Evolutionary conservation across 2,329 filamentous ascomycete species (phyloP).

Genomic region (Coniochaeta sp.): DNA sequence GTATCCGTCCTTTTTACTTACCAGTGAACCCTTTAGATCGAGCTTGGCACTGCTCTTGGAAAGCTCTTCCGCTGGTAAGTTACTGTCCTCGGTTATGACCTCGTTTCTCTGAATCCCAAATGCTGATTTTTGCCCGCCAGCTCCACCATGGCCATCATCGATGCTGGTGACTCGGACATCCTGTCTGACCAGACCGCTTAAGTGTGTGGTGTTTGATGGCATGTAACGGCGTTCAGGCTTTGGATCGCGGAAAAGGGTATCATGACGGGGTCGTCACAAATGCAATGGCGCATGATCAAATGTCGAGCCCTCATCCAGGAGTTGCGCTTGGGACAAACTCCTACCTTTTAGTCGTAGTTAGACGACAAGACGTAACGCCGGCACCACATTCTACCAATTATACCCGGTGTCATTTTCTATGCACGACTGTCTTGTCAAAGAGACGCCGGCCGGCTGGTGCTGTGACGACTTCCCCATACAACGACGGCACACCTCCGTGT

Average conservation of each 20-base stretch:
- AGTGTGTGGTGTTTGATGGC: constrained; percentile 17
- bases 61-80: constrained; percentile 67
- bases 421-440: background rate
- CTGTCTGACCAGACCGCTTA: constrained; percentile 69
- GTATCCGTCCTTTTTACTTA: constrained; percentile 49
- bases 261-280: constrained; percentile 5
- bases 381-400: constrained; percentile 2
- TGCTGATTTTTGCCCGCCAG: background rate
- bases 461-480: background rate
- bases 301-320: background rate
- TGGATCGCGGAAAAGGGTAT: constrained; percentile 13
- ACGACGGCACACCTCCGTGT: background rate
- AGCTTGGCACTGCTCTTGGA: constrained; percentile 95
- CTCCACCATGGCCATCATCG: constrained; percentile 94
- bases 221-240: constrained; percentile 35
- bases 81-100: background rate
- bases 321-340: background rate
- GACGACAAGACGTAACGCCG: background rate
- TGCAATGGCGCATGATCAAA: background rate
- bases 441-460: background rate
- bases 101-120: background rate
- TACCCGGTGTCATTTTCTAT: background rate
- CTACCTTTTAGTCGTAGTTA: background rate
- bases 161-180: constrained; percentile 98
- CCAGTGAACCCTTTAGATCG: constrained; percentile 60